phyloP scores from a whole-genome alignment of 148 eudicot species.

The Mesembryanthemum crystallinum region DNA sequence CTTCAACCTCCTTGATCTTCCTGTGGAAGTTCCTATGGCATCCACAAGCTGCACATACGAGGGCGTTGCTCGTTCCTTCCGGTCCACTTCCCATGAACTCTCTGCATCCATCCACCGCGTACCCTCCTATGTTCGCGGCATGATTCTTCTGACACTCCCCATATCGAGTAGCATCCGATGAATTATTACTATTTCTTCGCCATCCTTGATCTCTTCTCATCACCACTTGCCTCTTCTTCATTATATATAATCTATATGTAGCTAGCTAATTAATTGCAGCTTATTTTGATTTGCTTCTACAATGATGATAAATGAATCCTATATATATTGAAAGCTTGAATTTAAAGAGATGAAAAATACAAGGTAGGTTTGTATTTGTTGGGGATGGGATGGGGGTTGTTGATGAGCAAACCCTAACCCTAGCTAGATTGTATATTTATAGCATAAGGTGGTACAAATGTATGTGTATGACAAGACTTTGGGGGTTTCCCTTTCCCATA shows the following conservation, averaged over 20 bases:
- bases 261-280: too few relatives aligned
- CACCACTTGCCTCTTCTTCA: conserved; percentile 65
- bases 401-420: conserved; percentile 24
- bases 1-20: conserved; percentile 38
- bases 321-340: too few relatives aligned
- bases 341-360: too few relatives aligned
- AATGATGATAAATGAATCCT: too few relatives aligned
- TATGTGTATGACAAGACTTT: neutral
- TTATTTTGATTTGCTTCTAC: too few relatives aligned
- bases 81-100: conserved; percentile 73
- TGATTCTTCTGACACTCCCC: conserved; percentile 79
- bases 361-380: too few relatives aligned
- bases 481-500: neutral
- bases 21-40: conserved; percentile 78
- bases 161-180: conserved; percentile 27
- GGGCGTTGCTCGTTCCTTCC: conserved; percentile 46
- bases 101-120: conserved; percentile 83
- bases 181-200: conserved; percentile 26
- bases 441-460: neutral
- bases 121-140: conserved; percentile 73
- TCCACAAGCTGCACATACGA: conserved; percentile 72
- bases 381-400: neutral
- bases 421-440: conserved; percentile 18
- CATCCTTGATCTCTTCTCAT: conserved; percentile 37
- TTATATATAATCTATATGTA: too few relatives aligned